Evolutionary conservation across 2,329 filamentous ascomycete species (phyloP).

Genomic region (Allantophomopsis cytisporea): DNA sequence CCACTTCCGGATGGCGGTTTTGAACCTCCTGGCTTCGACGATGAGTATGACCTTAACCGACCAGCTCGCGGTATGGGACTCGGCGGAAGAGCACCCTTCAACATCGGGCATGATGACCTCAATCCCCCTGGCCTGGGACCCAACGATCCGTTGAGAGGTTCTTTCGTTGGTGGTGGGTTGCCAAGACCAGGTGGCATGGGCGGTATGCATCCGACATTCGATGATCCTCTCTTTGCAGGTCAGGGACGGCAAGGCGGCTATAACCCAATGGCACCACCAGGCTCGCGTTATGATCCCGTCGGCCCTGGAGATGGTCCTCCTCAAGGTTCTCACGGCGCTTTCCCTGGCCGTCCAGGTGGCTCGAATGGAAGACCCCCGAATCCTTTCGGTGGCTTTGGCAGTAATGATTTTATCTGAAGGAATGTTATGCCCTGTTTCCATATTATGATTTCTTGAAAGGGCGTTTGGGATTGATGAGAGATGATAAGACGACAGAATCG

Average conservation of each 20-base stretch:
- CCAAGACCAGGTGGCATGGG: conserved; percentile 46
- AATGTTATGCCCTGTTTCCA: too few species aligned
- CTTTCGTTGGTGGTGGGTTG: conserved; percentile 45
- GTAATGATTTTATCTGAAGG: conserved; percentile 35
- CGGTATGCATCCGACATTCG: conserved; percentile 94
- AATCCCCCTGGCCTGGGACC: conserved; percentile 80
- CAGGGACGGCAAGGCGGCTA: conserved; percentile 33
- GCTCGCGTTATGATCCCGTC: conserved; percentile 82
- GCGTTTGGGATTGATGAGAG: too few species aligned
- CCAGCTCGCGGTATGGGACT: conserved; percentile 38
- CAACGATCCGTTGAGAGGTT: conserved; percentile 63
- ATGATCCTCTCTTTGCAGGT: conserved; percentile 73
- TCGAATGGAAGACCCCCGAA: conserved; percentile 33
- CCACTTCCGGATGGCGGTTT: conserved; percentile 63
- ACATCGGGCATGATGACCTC: conserved; percentile 75
- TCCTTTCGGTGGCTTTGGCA: conserved; percentile 45
- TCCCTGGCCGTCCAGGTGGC: conserved; percentile 30
- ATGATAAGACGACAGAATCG: too few species aligned
- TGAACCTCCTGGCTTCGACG: conserved; percentile 81
- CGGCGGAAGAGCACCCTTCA: conserved; percentile 39
- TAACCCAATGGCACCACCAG: conserved; percentile 68
- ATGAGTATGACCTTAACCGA: conserved; percentile 73
- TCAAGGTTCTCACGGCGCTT: conserved; percentile 27
- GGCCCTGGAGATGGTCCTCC: conserved; percentile 51
- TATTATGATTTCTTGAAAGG: too few species aligned